These are phyloP conservation scores for Cutaneotrichosporon sp. DNA, from an alignment of 1,284 basidiomycete genomes.

Conservation along the genomic window DNA sequence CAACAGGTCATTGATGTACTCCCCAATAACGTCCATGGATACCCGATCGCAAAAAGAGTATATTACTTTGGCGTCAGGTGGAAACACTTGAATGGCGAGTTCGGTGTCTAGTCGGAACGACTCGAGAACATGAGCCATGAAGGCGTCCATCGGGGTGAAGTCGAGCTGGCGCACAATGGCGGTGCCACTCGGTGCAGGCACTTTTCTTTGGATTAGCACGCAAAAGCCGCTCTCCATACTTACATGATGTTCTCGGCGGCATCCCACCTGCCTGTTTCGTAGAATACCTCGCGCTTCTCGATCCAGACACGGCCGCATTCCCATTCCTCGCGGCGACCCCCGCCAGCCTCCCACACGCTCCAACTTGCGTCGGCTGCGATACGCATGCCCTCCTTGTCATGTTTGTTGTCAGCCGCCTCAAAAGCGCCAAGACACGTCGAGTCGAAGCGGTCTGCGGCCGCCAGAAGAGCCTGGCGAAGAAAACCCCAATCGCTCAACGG, in stretches of 20 bases:
- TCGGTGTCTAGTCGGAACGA: conserved; percentile 69
- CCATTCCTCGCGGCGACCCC: conserved; percentile 59
- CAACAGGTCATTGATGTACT: conserved; percentile 77
- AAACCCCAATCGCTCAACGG: conserved; percentile 64
- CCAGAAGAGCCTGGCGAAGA: conserved; percentile 62
- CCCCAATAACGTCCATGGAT: conserved; percentile 56
- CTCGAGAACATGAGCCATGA: conserved; percentile 66
- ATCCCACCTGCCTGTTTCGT: conserved; percentile 72
- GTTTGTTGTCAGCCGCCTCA: conserved; percentile 67
- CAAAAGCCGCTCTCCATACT: conserved; percentile 45
- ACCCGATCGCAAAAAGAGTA: conserved; percentile 42
- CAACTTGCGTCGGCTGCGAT: conserved; percentile 74
- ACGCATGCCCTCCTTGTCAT: conserved; percentile 67
- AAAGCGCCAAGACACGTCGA: conserved; percentile 75
- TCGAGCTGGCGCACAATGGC: conserved; percentile 53
- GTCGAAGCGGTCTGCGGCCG: conserved; percentile 80
- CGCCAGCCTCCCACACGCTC: conserved; percentile 60
- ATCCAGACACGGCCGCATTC: conserved; percentile 88
- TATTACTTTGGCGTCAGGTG: conserved; percentile 52
- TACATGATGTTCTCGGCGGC: conserved; percentile 77
- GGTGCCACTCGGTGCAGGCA: conserved; percentile 28
- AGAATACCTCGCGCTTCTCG: conserved; percentile 91
- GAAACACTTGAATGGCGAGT: conserved; percentile 78
- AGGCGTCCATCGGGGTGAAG: conserved; percentile 89
- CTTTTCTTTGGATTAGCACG: conserved; percentile 24